Percentiles rank a stretch among this genome's conserved stretches.
These are phyloP conservation scores for Geranium incanum DNA, from an alignment of 441 rosid genomes.

Conservation along the genomic window DNA sequence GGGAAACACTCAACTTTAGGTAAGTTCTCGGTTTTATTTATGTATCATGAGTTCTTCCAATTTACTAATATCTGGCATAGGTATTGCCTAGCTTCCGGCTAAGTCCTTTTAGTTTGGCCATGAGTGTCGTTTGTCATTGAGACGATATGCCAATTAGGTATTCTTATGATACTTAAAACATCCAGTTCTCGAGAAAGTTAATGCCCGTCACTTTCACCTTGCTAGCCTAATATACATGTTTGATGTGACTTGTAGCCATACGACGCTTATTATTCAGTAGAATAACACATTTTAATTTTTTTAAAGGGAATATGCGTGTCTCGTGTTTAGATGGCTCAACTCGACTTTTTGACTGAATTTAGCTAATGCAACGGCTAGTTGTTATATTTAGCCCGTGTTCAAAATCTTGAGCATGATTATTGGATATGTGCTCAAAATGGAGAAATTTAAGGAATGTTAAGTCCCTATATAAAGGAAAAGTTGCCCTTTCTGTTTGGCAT, in stretches of 20 bases:
- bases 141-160: not conserved
- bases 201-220: not conserved
- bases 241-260: not conserved
- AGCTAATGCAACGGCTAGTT: not conserved
- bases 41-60: not conserved
- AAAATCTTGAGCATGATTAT: not conserved
- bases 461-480: not conserved
- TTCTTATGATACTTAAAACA: not conserved
- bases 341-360: not conserved
- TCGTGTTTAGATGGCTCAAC: not conserved
- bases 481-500: not conserved
- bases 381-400: not conserved
- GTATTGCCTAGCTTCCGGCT: not conserved
- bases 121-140: not conserved
- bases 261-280: not conserved
- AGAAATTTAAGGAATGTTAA: not conserved
- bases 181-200: not conserved
- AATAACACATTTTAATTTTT: not conserved
- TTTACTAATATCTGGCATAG: not conserved
- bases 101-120: not conserved
- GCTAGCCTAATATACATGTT: not conserved
- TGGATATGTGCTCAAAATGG: not conserved
- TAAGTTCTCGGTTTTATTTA: slow-evolving; percentile 19
- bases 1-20: slow-evolving; percentile 69
- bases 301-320: not conserved